Conservation (phyloP, 1,139 yeast genomes). For the Yamadazyma pseudoaaseri region DNA sequence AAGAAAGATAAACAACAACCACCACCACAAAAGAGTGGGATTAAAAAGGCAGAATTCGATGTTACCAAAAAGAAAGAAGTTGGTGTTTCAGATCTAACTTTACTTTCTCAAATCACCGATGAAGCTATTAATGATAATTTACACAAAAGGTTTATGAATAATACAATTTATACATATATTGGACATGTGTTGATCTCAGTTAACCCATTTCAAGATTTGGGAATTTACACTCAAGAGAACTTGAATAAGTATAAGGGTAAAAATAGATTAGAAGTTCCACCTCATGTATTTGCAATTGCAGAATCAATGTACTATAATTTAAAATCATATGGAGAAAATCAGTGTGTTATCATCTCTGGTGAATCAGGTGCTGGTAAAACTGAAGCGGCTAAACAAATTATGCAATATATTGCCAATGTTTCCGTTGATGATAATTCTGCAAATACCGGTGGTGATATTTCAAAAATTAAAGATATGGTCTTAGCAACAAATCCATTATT, state of each 20-base stretch:
- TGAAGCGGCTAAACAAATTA: conserved; percentile 96
- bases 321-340: conserved; percentile 92
- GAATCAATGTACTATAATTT: conserved; percentile 95
- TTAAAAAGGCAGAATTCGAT: conserved; percentile 92
- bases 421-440: conserved; percentile 43
- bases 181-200: conserved; percentile 92
- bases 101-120: conserved; percentile 84
- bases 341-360: conserved; percentile 97
- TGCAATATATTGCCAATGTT: conserved; percentile 97
- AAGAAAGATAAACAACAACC: conserved; percentile 55
- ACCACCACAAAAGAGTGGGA: conserved; percentile 56
- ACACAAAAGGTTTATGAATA: conserved; percentile 84
- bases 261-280: conserved; percentile 95
- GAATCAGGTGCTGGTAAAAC: conserved; percentile 99
- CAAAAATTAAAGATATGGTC: conserved; percentile 93
- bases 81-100: conserved; percentile 92
- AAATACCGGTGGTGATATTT: conserved; percentile 44
- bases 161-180: conserved; percentile 84
- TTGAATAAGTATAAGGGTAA: conserved; percentile 82
- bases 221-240: conserved; percentile 82
- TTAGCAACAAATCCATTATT: conserved; percentile 94
- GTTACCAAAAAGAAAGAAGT: conserved; percentile 89
- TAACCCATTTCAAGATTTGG: conserved; percentile 94
- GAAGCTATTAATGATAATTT: conserved; percentile 91
- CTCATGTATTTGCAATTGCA: conserved; percentile 97